Percentiles rank a stretch among this genome's conserved stretches.
Conservation (phyloP, 148 eudicot genomes). For the Chenopodium album region DNA sequence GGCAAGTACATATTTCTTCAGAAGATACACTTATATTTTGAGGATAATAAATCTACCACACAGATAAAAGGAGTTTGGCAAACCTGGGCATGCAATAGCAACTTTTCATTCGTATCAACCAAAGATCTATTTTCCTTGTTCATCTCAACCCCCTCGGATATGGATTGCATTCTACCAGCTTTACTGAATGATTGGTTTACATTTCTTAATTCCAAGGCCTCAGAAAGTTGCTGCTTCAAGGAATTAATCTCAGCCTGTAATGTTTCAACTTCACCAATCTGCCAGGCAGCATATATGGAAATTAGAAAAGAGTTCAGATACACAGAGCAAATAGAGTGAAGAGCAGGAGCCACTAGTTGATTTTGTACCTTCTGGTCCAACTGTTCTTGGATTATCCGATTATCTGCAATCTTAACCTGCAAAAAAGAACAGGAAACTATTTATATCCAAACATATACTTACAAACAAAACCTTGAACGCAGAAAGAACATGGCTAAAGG, state of each 20-base stretch:
- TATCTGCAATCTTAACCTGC: slow-evolving; percentile 92
- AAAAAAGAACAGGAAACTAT: slow-evolving; percentile 21
- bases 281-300: slow-evolving; percentile 14
- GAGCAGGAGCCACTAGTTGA: neutral
- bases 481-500: neutral
- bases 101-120: slow-evolving; percentile 40
- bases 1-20: neutral
- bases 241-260: slow-evolving; percentile 59
- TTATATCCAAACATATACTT: neutral
- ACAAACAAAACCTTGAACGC: too few species aligned
- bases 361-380: slow-evolving; percentile 71
- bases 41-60: neutral
- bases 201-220: slow-evolving; percentile 45
- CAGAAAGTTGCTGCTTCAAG: slow-evolving; percentile 77
- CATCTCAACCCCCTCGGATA: slow-evolving; percentile 27
- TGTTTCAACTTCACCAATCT: slow-evolving; percentile 79
- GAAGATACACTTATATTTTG: neutral
- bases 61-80: neutral
- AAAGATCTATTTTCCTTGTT: slow-evolving; percentile 32
- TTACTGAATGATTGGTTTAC: slow-evolving; percentile 26
- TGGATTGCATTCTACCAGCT: slow-evolving; percentile 30
- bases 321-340: neutral
- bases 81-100: slow-evolving; percentile 71
- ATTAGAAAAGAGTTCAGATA: neutral
- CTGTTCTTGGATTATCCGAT: slow-evolving; percentile 95